Conservation (phyloP, 441 rosid species). For the Erodium texanum region DNA sequence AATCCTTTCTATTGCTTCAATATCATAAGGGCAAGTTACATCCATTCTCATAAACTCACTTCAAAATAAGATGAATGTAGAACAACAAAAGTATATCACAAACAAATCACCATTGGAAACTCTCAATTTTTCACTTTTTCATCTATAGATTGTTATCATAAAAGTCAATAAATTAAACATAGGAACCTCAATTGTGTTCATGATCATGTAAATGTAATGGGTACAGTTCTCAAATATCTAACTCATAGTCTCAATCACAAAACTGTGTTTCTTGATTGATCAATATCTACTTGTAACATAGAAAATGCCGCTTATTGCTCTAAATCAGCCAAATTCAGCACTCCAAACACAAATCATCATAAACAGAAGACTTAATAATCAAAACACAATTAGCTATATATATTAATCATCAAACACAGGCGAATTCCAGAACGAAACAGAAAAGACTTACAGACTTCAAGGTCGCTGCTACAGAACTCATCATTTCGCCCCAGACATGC, state of each 20-base stretch:
- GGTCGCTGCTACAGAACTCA: conserved; percentile 94
- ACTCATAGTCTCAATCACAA: neutral
- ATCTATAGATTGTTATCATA: neutral
- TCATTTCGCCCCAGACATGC: conserved; percentile 82
- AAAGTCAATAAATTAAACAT: too few species aligned
- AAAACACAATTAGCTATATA: too few species aligned
- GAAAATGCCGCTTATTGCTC: neutral
- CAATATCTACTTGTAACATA: neutral
- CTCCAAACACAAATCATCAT: neutral
- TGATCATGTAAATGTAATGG: neutral
- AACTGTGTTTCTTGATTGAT: neutral
- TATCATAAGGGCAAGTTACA: neutral
- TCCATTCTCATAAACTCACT: neutral
- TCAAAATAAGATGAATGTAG: neutral
- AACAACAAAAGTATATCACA: neutral
- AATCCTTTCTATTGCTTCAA: neutral
- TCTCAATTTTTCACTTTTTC: neutral
- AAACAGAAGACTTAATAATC: too few species aligned
- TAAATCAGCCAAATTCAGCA: neutral
- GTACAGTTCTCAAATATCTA: neutral
- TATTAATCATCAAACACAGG: neutral
- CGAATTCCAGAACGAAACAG: neutral
- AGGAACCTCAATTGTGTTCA: neutral
- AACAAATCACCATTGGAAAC: neutral
- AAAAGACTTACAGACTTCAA: conserved; percentile 88